phyloP scores from a whole-genome alignment of 1,284 basidiomycete species.

The Leccinum proliferum region DNA sequence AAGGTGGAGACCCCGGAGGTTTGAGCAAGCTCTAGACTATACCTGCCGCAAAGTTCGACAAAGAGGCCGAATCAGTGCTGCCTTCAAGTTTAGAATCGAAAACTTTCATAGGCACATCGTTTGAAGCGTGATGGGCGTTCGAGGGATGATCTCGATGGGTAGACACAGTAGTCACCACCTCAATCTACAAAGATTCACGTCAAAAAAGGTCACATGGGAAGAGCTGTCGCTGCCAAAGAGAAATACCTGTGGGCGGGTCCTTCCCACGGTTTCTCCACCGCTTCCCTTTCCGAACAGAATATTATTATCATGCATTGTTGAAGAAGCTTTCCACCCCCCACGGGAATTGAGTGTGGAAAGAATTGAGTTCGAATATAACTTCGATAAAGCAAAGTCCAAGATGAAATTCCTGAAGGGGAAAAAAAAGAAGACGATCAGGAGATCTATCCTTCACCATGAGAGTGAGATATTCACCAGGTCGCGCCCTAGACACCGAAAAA shows the following conservation, averaged over 20 bases:
- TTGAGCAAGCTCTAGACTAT: background rate
- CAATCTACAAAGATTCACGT: conserved; percentile 2
- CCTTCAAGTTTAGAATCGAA: background rate
- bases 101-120: conserved; percentile 1
- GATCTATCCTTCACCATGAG: background rate
- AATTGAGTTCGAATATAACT: conserved; percentile 51
- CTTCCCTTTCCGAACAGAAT: conserved; percentile 7
- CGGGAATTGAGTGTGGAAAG: conserved; percentile 52
- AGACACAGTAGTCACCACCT: background rate
- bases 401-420: background rate
- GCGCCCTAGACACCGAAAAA: background rate
- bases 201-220: background rate
- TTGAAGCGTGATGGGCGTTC: background rate
- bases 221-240: background rate
- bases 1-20: background rate
- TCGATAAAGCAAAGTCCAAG: conserved; percentile 44
- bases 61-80: background rate
- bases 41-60: background rate
- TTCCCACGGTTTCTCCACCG: background rate
- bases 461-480: background rate
- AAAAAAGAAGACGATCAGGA: background rate
- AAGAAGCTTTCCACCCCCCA: conserved; percentile 11
- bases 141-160: background rate
- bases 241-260: conserved; percentile 7
- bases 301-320: conserved; percentile 8